These are phyloP conservation scores for Periconia macrospinosa DNA, from an alignment of 2,329 filamentous ascomycete genomes.

Conservation along the genomic window DNA sequence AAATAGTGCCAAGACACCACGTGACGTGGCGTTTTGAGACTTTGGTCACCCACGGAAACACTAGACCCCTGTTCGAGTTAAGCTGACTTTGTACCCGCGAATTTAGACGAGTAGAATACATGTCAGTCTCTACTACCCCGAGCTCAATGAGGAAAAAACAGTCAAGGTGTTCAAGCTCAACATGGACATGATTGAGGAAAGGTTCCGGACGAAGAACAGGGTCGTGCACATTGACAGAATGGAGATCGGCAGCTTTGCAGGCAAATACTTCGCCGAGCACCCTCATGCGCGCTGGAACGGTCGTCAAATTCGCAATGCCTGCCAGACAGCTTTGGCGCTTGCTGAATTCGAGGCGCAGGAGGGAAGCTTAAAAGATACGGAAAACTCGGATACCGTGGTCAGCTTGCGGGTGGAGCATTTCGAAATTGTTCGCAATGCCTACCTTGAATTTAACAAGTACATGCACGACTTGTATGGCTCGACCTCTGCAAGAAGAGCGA, in stretches of 20 bases:
- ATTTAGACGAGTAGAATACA: conserved; percentile 21
- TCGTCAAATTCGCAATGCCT: conserved; percentile 21
- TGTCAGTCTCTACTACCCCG: conserved; percentile 16
- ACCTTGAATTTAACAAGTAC: conserved; percentile 8
- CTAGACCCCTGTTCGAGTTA: no score
- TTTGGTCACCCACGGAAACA: no score
- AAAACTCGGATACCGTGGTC: not conserved
- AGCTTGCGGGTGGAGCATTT: conserved; percentile 3
- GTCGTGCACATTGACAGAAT: conserved; percentile 50
- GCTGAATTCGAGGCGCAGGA: conserved; percentile 12
- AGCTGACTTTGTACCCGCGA: no score
- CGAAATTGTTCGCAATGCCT: not conserved
- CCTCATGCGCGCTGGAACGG: conserved; percentile 16
- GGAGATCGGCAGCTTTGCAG: conserved; percentile 8
- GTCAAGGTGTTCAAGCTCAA: conserved; percentile 9
- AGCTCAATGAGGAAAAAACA: conserved; percentile 6
- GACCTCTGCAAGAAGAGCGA: not conserved
- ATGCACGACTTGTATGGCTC: conserved; percentile 2
- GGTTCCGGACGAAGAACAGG: conserved; percentile 52
- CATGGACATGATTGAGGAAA: conserved; percentile 46
- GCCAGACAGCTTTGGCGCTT: conserved; percentile 21
- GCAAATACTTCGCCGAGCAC: conserved; percentile 7
- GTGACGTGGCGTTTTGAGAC: no score
- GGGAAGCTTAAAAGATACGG: conserved; percentile 1
- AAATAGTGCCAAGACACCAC: no score